A percentile compares a stretch with the other conserved stretches of the same genome.
Evolutionary conservation across 257 asterid species (phyloP).

Genomic region (Cinchona pubescens): DNA sequence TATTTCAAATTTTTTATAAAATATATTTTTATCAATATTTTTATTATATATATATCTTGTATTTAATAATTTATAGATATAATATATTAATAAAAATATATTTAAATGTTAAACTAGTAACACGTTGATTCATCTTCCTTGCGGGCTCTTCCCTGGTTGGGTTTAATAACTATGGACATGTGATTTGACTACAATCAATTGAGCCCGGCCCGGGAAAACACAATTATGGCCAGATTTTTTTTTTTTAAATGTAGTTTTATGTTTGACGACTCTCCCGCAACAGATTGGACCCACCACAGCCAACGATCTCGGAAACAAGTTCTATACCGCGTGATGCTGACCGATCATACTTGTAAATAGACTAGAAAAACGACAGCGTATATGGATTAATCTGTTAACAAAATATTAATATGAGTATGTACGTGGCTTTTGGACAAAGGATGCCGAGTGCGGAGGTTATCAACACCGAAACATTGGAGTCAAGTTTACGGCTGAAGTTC

Average conservation of each 20-base stretch:
- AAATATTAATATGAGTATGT: not conserved
- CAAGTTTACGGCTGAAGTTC: not conserved
- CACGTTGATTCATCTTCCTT: too few relatives aligned
- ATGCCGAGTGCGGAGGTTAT: not conserved
- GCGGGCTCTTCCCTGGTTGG: too few relatives aligned
- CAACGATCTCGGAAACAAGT: not conserved
- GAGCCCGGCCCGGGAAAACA: not conserved
- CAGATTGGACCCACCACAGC: not conserved
- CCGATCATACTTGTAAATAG: not conserved
- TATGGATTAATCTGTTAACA: too few relatives aligned
- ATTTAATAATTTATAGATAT: too few relatives aligned
- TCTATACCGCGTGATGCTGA: conserved; percentile 3
- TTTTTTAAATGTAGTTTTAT: too few relatives aligned
- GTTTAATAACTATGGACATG: too few relatives aligned
- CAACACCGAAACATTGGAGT: not conserved
- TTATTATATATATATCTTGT: too few relatives aligned
- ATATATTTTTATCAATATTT: too few relatives aligned
- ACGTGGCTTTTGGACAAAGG: conserved; percentile 12
- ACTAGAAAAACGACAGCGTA: not conserved
- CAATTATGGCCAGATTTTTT: not conserved
- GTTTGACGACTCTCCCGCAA: not conserved
- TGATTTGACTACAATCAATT: too few relatives aligned
- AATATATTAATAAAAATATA: too few relatives aligned
- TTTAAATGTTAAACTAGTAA: too few relatives aligned
- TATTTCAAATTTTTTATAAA: too few relatives aligned